Evolutionary conservation across 169 alveolate species (phyloP).

Genomic region (Plasmodium relictum): DNA sequence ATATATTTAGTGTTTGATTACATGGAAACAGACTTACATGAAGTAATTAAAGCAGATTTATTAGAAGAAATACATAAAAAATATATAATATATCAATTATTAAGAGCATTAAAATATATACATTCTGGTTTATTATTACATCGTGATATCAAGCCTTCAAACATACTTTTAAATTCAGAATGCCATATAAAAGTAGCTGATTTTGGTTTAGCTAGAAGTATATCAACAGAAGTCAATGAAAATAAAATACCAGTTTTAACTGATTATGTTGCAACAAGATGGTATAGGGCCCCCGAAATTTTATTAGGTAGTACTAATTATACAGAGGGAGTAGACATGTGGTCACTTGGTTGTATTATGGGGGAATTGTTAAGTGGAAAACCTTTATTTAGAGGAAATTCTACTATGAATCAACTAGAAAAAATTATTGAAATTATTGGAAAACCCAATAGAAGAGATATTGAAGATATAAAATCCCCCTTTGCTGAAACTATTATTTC

Average conservation of each 20-base stretch:
- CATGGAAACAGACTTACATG: conserved; percentile 99
- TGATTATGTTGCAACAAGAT: conserved; percentile 99
- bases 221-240: conserved; percentile 86
- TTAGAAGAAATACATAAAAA: conserved; percentile 96
- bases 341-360: conserved; percentile 99
- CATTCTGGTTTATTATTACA: conserved; percentile 98
- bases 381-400: conserved; percentile 98
- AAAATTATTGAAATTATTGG: conserved; percentile 95
- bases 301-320: conserved; percentile 96
- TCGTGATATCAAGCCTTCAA: conserved; percentile 99
- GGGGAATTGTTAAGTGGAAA: conserved; percentile 97
- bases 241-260: conserved; percentile 92
- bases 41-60: conserved; percentile 98
- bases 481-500: conserved; percentile 88
- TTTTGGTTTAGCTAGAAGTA: conserved; percentile 97
- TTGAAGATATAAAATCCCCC: conserved; percentile 91
- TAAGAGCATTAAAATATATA: conserved; percentile 93
- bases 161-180: conserved; percentile 96
- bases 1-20: conserved; percentile 98
- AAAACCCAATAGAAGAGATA: conserved; percentile 93
- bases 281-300: conserved; percentile 99
- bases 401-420: conserved; percentile 98
- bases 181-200: conserved; percentile 98
- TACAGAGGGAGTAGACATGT: conserved; percentile 99
- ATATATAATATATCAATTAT: conserved; percentile 93